A percentile compares a stretch with the other conserved stretches of the same genome.
Evolutionary conservation across 2,329 filamentous ascomycete species (phyloP).

Genomic region (Aspergillus sp.): DNA sequence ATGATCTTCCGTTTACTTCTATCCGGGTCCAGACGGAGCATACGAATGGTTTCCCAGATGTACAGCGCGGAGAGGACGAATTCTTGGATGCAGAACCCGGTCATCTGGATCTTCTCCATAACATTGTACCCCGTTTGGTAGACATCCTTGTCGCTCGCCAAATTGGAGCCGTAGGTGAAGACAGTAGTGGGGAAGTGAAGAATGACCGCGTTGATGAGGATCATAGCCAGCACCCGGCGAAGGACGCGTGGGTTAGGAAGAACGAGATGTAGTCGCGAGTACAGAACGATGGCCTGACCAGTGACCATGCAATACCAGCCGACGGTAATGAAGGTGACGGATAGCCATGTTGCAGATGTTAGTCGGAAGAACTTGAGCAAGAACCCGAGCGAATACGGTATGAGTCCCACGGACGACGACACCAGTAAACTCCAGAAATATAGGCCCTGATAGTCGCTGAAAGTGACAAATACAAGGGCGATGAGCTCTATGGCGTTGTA

Average conservation of each 20-base stretch:
- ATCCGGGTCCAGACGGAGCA: conserved; percentile 49
- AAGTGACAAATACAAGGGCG: conserved; percentile 51
- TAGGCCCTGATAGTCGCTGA: conserved; percentile 46
- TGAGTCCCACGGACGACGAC: conserved; percentile 44
- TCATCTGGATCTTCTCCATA: conserved; percentile 58
- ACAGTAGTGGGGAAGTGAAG: conserved; percentile 49
- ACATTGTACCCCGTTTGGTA: conserved; percentile 43
- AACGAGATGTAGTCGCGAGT: conserved; percentile 52
- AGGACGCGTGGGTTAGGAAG: conserved; percentile 41
- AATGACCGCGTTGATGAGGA: conserved; percentile 45
- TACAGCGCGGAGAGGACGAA: conserved; percentile 55
- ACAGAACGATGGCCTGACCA: conserved; percentile 51
- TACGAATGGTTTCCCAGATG: conserved; percentile 54
- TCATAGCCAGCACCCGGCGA: conserved; percentile 46
- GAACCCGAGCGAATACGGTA: conserved; percentile 49
- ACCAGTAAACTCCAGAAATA: conserved; percentile 54
- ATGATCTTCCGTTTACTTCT: conserved; percentile 46
- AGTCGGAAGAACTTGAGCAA: conserved; percentile 49
- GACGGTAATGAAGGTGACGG: conserved; percentile 45
- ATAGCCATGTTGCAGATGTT: conserved; percentile 36
- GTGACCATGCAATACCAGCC: conserved; percentile 52
- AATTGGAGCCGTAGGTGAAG: conserved; percentile 46
- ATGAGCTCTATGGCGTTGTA: conserved; percentile 53
- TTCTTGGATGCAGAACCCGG: conserved; percentile 58
- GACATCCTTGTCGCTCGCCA: conserved; percentile 17